phyloP scores from a whole-genome alignment of 2,329 filamentous ascomycete genomes.

The Fusarium incarnatum region DNA sequence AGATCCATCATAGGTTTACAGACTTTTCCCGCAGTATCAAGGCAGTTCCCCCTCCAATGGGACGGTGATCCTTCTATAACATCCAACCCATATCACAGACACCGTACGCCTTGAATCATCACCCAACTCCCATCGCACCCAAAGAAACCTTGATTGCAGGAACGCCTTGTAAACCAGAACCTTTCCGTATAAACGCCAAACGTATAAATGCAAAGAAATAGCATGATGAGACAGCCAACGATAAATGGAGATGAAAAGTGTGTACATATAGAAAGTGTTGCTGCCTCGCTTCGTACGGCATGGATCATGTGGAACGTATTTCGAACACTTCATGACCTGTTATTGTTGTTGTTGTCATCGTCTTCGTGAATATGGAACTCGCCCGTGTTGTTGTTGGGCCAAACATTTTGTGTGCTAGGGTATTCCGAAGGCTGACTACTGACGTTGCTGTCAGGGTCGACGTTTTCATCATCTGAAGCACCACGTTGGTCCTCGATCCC shows the following conservation, averaged over 20 bases:
- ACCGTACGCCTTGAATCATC: constrained; percentile 4
- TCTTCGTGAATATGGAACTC: constrained; percentile 59
- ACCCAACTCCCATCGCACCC: background rate
- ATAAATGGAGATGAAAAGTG: background rate
- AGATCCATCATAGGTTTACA: constrained; percentile 20
- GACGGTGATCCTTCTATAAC: background rate
- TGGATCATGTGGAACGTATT: constrained; percentile 13
- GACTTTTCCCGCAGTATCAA: constrained; percentile 22
- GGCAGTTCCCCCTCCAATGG: constrained; percentile 1
- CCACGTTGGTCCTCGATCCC: constrained; percentile 65
- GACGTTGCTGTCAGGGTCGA: constrained; percentile 57
- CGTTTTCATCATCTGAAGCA: constrained; percentile 63
- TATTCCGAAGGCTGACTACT: constrained; percentile 69
- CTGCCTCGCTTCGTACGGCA: constrained; percentile 15
- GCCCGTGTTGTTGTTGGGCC: constrained; percentile 48
- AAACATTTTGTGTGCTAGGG: constrained; percentile 62
- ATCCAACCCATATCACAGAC: constrained; percentile 4
- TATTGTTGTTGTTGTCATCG: constrained; percentile 30
- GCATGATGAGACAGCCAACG: constrained; percentile 9
- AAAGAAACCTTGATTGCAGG: constrained; percentile 16
- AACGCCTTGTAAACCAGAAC: constrained; percentile 30
- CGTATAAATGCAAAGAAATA: constrained; percentile 12
- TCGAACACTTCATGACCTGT: constrained; percentile 27
- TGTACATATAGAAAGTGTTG: constrained; percentile 11
- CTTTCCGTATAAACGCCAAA: constrained; percentile 27